Conservation (phyloP, 2,329 filamentous ascomycete genomes). For the Fusarium dimerum region DNA sequence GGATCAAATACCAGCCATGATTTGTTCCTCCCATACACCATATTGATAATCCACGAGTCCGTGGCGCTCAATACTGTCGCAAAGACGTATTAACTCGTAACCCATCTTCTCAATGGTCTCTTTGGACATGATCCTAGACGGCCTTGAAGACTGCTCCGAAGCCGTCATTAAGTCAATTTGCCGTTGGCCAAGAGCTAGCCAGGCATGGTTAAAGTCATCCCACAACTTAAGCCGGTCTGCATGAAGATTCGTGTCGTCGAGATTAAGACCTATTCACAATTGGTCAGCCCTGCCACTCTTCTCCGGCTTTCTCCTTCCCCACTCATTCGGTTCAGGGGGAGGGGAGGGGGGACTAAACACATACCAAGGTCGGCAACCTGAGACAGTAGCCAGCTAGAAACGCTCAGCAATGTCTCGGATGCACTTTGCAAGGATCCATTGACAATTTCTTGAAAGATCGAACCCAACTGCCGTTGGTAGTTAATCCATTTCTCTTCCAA, state of each 20-base stretch:
- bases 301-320: background rate
- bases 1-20: constrained; percentile 69
- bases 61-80: constrained; percentile 83
- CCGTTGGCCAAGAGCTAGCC: constrained; percentile 79
- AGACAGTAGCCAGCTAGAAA: constrained; percentile 58
- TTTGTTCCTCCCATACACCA: constrained; percentile 93
- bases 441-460: constrained; percentile 72
- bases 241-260: constrained; percentile 77
- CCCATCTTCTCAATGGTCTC: constrained; percentile 77
- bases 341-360: constrained; percentile 23
- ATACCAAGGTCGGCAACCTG: constrained; percentile 58
- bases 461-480: constrained; percentile 62
- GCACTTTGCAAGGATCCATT: constrained; percentile 51
- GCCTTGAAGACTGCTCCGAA: constrained; percentile 56
- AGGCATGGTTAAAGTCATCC: constrained; percentile 93
- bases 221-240: constrained; percentile 80
- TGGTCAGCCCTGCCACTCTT: constrained; percentile 16
- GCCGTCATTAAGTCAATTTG: constrained; percentile 75
- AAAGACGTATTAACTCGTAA: constrained; percentile 77
- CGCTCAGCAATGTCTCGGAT: constrained; percentile 51
- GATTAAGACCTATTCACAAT: constrained; percentile 68
- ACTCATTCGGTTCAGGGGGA: background rate
- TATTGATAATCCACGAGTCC: constrained; percentile 98
- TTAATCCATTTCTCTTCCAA: constrained; percentile 69
- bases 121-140: constrained; percentile 65